Conservation (phyloP, 441 rosid species). For the Brassica balearica region DNA sequence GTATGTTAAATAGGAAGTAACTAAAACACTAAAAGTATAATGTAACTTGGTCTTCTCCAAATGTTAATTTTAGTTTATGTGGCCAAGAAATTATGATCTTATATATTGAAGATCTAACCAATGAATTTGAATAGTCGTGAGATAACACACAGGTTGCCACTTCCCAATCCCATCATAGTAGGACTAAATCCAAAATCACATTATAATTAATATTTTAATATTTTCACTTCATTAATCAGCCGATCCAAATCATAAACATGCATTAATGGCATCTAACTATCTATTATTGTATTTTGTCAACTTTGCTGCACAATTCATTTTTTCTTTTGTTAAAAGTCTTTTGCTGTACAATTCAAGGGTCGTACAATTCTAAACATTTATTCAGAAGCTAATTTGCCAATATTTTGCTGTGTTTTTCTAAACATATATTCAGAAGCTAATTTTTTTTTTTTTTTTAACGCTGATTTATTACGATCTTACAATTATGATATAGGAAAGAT, state of each 20-base stretch:
- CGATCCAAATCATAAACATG: slow-evolving; percentile 29
- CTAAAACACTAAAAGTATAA: background rate
- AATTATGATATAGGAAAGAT: too few relatives aligned
- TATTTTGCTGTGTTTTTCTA: background rate
- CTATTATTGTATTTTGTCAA: slow-evolving; percentile 17
- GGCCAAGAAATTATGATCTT: slow-evolving; percentile 3
- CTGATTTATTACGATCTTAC: too few relatives aligned
- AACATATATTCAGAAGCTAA: background rate
- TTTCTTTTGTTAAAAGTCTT: background rate
- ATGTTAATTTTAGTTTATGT: background rate
- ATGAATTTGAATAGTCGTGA: slow-evolving; percentile 30
- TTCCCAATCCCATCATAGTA: slow-evolving; percentile 40
- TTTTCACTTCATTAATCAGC: background rate
- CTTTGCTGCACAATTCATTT: background rate
- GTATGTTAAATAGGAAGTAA: background rate
- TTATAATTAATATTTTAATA: background rate
- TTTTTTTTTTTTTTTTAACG: background rate
- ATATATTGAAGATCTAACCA: slow-evolving; percentile 17
- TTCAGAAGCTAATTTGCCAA: background rate
- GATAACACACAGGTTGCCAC: slow-evolving; percentile 35
- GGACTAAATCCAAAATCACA: background rate
- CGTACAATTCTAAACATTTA: too few relatives aligned
- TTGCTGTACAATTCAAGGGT: background rate
- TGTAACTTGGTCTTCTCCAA: background rate
- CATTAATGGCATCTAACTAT: slow-evolving; percentile 15